These are phyloP conservation scores for Symbiodinium natans DNA, from an alignment of 73 alveolate genomes.

Conservation along the genomic window DNA sequence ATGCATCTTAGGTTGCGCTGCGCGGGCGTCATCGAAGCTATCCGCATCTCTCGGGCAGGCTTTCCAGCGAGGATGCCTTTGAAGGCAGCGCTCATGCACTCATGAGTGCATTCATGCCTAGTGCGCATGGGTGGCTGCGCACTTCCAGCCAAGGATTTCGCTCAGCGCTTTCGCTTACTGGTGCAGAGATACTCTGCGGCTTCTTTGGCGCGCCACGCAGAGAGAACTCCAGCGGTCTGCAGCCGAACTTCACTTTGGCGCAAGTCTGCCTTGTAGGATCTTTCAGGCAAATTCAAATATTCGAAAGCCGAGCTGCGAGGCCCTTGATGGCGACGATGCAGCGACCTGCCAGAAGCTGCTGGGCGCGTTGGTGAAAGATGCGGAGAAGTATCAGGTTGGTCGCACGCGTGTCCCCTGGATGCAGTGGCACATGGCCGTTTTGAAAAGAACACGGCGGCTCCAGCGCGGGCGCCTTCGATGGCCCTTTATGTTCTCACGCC, in stretches of 20 bases:
- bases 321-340: conserved; percentile 26
- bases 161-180: conserved; percentile 78
- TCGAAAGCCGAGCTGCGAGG: not conserved
- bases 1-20: conserved; percentile 34
- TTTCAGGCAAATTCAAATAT: no score
- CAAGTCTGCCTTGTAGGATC: not conserved
- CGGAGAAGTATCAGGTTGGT: conserved; percentile 60
- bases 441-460: no score
- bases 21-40: conserved; percentile 92
- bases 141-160: conserved; percentile 12
- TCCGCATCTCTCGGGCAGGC: conserved; percentile 92
- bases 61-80: conserved; percentile 87
- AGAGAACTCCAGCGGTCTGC: not conserved
- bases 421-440: no score
- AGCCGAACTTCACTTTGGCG: not conserved
- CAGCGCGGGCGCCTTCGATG: no score
- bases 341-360: conserved; percentile 42
- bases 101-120: no score
- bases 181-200: conserved; percentile 26
- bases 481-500: no score
- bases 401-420: conserved; percentile 49
- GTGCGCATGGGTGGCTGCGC: no score
- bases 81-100: not conserved
- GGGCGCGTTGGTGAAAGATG: conserved; percentile 39
- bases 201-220: conserved; percentile 4